Base-by-base conservation (phyloP, 345 rosid genomes). In the Mallotus nudiflorus region DNA sequence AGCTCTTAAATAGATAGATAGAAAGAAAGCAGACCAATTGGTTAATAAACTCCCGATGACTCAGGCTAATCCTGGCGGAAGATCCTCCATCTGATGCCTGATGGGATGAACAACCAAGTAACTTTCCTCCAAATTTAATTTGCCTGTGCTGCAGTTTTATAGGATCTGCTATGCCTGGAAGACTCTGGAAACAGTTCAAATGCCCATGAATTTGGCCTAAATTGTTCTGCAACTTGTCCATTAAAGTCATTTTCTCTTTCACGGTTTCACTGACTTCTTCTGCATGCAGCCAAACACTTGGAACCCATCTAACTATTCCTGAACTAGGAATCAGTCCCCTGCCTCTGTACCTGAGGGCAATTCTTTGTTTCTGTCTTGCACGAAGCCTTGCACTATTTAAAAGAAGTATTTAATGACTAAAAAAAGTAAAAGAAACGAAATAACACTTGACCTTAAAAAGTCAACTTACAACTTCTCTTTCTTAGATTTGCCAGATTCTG, bases 341-440 rank as follows among this genome's bases (percentile, higher is more conserved):
- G 37, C 53, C 44, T 44, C 22, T 63, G 39, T 27, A 42, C 67
- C 67, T 44, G 37, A 44, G 37, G 52, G 67, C n/a, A 45, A 63
- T 2, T 45, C 11, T 63, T 63, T 45, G 67, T 45, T 63, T 63
- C 37, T 63, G 67, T 45, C 67, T 63, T 14, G 67, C 52, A 14
- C 67, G 67, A 42, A 63, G 73, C 68, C 29, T 62, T 1, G 19
- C 67, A 66, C 72, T 73, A 14, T 40, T 67, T 22, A 56, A 53
- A 28, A 14, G 50, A 51, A 59, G 24, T 31, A 18, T 13, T 50
- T n/a, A n/a, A n/a, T n/a, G n/a, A 13, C 53, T 29, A 50, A 62
- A 16, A 20, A 14, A 65, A 9, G 39, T 44, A 5, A n/a, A 22
- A 14, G 44, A 1, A 53, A 35, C 0, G 14, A 63, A 6, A 54